These are phyloP conservation scores for Yarrowia bubula DNA, from an alignment of 805 yeast genomes.

Conservation along the genomic window DNA sequence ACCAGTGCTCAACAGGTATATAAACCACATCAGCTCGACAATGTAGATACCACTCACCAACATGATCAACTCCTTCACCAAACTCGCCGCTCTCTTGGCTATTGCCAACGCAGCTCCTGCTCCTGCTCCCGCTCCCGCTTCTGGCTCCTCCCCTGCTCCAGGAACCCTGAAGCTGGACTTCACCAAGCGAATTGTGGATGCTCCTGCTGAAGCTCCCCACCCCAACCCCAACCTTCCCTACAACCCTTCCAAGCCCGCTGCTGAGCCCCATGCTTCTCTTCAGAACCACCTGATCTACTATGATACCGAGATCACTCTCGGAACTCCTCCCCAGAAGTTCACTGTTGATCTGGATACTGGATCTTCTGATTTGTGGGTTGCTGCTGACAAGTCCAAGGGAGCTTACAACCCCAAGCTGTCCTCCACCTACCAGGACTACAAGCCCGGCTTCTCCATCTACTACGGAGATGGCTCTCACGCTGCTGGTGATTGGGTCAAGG, in stretches of 20 bases:
- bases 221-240: background rate
- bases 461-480: slow-evolving; percentile 43
- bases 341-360: slow-evolving; percentile 65
- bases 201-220: background rate
- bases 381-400: slow-evolving; percentile 9
- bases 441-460: slow-evolving; percentile 32
- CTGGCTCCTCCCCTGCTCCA: background rate
- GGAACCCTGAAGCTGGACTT: slow-evolving; percentile 4
- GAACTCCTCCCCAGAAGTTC: slow-evolving; percentile 56
- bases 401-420: slow-evolving; percentile 29
- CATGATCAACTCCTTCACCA: slow-evolving; percentile 8
- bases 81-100: slow-evolving; percentile 2
- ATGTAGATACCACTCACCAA: background rate
- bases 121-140: background rate
- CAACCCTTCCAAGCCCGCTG: background rate
- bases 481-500: slow-evolving; percentile 57
- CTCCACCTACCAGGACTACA: slow-evolving; percentile 32
- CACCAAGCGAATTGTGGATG: background rate
- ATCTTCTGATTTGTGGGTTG: slow-evolving; percentile 65
- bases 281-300: slow-evolving; percentile 1
- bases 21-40: background rate
- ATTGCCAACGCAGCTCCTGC: slow-evolving; percentile 3
- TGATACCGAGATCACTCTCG: slow-evolving; percentile 40
- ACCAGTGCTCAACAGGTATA: background rate
- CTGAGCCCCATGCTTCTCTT: background rate